These are phyloP conservation scores for Dovyalis caffra DNA, from an alignment of 345 rosid genomes.

Conservation along the genomic window DNA sequence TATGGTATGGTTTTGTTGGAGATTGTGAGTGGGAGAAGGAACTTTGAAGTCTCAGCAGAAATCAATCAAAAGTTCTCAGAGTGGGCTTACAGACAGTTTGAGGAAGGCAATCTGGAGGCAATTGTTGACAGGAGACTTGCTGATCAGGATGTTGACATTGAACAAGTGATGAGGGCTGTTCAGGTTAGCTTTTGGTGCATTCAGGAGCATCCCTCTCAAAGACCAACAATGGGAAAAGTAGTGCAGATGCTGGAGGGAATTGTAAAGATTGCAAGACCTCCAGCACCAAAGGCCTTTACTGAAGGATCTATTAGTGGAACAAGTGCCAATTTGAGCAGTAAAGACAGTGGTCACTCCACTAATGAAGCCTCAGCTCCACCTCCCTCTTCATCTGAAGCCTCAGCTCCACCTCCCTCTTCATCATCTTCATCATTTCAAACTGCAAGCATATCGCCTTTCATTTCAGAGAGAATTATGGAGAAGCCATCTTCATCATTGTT, in stretches of 20 bases:
- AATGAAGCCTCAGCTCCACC: conserved; percentile 36
- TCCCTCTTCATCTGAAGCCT: conserved; percentile 34
- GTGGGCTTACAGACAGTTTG: conserved; percentile 20
- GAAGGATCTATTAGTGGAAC: conserved; percentile 34
- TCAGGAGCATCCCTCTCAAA: conserved; percentile 20
- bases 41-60: conserved; percentile 15
- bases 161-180: conserved; percentile 12
- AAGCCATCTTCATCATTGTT: conserved; percentile 25
- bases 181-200: conserved; percentile 17
- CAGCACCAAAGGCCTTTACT: conserved; percentile 36
- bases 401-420: conserved; percentile 36
- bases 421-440: conserved; percentile 30
- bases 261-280: conserved; percentile 42
- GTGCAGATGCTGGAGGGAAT: conserved; percentile 37
- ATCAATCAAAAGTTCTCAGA: conserved; percentile 37
- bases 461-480: conserved; percentile 20
- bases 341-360: conserved; percentile 25
- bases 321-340: conserved; percentile 29
- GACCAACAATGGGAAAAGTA: conserved; percentile 19
- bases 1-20: conserved; percentile 19
- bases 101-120: conserved; percentile 3
- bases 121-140: conserved; percentile 11
- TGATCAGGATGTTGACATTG: conserved; percentile 4
- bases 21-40: conserved; percentile 19
- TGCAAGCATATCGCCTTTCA: conserved; percentile 14